A percentile compares a stretch with the other conserved stretches of the same genome.
These are phyloP conservation scores for Xerocomus brunneocitrinus DNA, from an alignment of 768 basidiomycete species.

Conservation along the genomic window DNA sequence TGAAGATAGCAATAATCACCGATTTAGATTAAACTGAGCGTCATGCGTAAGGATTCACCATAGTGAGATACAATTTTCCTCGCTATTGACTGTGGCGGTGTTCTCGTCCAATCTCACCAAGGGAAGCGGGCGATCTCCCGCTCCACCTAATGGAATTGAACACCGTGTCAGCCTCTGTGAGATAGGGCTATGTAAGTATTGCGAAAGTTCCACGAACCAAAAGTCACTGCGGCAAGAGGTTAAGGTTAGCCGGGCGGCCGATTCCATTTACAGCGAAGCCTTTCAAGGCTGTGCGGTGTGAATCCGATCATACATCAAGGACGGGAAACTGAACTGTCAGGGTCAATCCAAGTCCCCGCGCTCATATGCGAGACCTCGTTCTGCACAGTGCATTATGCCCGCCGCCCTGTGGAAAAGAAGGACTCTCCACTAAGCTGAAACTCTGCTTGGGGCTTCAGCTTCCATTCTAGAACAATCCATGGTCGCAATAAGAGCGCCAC, in stretches of 20 bases:
- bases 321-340: slow-evolving; percentile 5
- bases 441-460: background rate
- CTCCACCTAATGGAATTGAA: background rate
- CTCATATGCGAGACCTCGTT: background rate
- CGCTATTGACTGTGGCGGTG: background rate
- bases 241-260: background rate
- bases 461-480: slow-evolving; percentile 13
- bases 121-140: background rate
- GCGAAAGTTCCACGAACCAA: background rate
- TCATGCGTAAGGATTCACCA: background rate
- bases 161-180: background rate
- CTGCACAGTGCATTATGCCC: background rate
- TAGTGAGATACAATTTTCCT: background rate
- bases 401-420: slow-evolving; percentile 8
- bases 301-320: slow-evolving; percentile 5
- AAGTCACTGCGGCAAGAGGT: background rate
- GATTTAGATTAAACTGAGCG: background rate
- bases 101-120: no score
- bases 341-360: background rate
- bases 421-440: background rate
- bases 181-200: background rate
- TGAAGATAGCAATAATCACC: background rate
- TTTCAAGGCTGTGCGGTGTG: slow-evolving; percentile 2
- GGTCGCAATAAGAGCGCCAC: slow-evolving; percentile 9
- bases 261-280: background rate